A percentile compares a stretch with the other conserved stretches of the same genome.
phyloP scores from a whole-genome alignment of 78 protist species.

The Isochrysis galbana region DNA sequence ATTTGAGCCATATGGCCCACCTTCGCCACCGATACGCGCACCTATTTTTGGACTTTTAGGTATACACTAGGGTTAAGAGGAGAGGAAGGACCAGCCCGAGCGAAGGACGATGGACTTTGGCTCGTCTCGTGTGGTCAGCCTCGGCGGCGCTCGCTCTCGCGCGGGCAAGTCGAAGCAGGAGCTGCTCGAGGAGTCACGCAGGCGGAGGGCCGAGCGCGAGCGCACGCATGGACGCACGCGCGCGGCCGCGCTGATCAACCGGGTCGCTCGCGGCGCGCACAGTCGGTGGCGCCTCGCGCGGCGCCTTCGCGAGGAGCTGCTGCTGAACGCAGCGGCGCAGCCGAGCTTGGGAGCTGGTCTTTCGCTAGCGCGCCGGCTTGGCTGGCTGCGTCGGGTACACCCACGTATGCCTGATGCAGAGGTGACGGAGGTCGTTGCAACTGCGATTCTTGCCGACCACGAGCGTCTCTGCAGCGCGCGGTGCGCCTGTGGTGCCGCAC shows the following conservation, averaged over 20 bases:
- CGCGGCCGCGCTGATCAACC: neutral
- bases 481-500: too few relatives aligned
- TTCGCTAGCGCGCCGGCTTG: neutral
- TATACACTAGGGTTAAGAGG: too few relatives aligned
- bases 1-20: too few relatives aligned
- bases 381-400: neutral
- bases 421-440: neutral
- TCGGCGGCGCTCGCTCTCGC: neutral
- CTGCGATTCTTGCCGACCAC: too few relatives aligned
- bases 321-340: neutral
- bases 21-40: too few relatives aligned
- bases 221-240: neutral
- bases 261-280: neutral
- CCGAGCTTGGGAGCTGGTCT: neutral
- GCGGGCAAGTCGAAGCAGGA: neutral
- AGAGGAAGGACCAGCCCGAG: too few relatives aligned
- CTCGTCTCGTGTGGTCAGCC: too few relatives aligned
- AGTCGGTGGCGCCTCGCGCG: neutral
- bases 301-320: neutral
- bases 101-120: too few relatives aligned
- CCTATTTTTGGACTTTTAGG: too few relatives aligned
- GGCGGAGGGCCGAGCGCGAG: neutral
- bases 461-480: too few relatives aligned
- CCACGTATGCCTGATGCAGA: neutral
- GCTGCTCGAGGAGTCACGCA: neutral